Percentiles rank a stretch among this genome's conserved stretches.
Evolutionary conservation across 139 green algal genomes (phyloP).

Genomic region (Picochlorum sp.): DNA sequence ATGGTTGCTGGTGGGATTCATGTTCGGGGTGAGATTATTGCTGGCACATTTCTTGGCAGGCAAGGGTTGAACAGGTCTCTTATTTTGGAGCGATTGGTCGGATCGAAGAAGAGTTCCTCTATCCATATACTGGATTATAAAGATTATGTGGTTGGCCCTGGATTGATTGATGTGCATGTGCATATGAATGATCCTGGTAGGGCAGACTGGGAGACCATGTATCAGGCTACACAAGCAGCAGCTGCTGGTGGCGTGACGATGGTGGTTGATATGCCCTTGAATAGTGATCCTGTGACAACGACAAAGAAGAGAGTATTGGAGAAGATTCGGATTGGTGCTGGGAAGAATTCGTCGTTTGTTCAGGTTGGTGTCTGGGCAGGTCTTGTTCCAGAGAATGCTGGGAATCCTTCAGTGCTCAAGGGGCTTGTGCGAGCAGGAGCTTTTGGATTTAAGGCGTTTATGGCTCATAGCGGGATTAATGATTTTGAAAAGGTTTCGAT

Average conservation of each 20-base stretch:
- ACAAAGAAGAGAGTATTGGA: constrained; percentile 34
- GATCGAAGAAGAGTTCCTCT: not conserved
- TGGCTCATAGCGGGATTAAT: constrained; percentile 78
- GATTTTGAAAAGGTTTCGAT: constrained; percentile 70
- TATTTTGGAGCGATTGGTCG: not conserved
- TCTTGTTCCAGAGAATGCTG: constrained; percentile 79
- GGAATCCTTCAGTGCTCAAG: constrained; percentile 40
- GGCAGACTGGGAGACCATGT: constrained; percentile 84
- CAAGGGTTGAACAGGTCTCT: not conserved
- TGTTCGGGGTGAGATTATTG: constrained; percentile 28
- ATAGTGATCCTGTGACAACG: constrained; percentile 61
- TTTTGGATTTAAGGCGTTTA: constrained; percentile 91
- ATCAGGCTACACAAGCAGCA: constrained; percentile 70
- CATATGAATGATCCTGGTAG: constrained; percentile 93
- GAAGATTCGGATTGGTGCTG: constrained; percentile 40
- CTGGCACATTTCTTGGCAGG: not conserved
- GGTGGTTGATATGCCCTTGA: constrained; percentile 93
- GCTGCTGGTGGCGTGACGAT: constrained; percentile 81
- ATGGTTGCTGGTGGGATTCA: constrained; percentile 24
- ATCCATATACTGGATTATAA: constrained; percentile 23
- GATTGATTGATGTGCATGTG: constrained; percentile 84
- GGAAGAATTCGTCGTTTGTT: constrained; percentile 56
- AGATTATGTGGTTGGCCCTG: constrained; percentile 62
- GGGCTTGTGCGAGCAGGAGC: constrained; percentile 60
- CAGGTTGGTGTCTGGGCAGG: constrained; percentile 87